These are phyloP conservation scores for Calophaca sinica DNA, from an alignment of 306 rosid genomes.

Conservation along the genomic window DNA sequence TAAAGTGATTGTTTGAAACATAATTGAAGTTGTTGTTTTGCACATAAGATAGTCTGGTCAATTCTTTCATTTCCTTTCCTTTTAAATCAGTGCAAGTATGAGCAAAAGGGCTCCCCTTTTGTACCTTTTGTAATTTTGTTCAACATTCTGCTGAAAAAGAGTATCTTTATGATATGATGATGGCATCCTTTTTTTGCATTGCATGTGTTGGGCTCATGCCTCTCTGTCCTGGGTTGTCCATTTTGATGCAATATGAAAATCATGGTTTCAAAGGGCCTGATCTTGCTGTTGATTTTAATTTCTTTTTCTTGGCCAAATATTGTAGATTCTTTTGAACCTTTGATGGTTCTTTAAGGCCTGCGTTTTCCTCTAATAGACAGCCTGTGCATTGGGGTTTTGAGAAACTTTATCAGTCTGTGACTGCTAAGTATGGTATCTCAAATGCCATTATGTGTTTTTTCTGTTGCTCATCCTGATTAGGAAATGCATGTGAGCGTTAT, in stretches of 20 bases:
- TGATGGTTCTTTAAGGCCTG: background rate
- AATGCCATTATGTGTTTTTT: too few species aligned
- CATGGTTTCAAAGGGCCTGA: too few species aligned
- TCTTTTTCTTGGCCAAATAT: background rate
- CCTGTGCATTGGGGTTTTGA: background rate
- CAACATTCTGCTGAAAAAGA: background rate
- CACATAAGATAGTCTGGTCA: background rate
- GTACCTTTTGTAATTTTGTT: background rate
- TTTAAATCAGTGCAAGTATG: background rate
- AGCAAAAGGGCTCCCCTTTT: background rate
- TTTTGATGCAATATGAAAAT: too few species aligned
- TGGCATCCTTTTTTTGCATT: constrained; percentile 17
- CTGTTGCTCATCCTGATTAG: too few species aligned
- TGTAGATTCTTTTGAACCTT: background rate
- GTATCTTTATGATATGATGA: too few species aligned
- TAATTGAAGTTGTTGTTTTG: background rate
- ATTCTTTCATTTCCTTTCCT: background rate
- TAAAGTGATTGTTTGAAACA: background rate
- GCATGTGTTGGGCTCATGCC: too few species aligned
- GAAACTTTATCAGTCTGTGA: background rate
- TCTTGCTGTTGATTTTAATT: background rate
- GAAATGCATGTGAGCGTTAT: too few species aligned
- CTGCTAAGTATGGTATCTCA: background rate
- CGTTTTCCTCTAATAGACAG: background rate
- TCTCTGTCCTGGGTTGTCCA: too few species aligned